Conservation (phyloP, 345 rosid genomes). For the Populus pruinosa region DNA sequence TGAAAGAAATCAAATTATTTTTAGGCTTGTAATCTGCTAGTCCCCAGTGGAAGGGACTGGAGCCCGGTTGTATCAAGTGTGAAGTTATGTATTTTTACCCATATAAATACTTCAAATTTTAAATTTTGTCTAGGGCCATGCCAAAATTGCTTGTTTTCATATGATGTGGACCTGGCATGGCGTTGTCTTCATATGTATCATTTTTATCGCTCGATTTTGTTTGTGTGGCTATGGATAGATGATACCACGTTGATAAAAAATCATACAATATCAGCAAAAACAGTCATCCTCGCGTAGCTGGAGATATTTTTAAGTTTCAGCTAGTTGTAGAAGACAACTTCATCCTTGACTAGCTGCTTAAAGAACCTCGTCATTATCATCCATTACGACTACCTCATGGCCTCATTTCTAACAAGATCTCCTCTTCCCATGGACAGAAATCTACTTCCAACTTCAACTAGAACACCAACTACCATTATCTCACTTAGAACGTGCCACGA, state of each 20-base stretch:
- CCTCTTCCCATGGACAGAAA: not conserved
- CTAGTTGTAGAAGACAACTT: not conserved
- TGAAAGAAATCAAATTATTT: not conserved
- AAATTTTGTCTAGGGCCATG: not conserved
- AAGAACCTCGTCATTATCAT: not conserved
- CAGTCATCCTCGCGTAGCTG: not conserved
- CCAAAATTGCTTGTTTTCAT: not conserved
- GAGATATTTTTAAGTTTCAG: not conserved
- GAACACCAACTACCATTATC: not conserved
- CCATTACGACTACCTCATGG: not conserved
- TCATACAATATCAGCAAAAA: not conserved
- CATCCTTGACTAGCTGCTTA: not conserved
- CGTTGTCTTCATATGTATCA: not conserved
- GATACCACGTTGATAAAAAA: not conserved
- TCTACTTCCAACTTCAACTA: not conserved
- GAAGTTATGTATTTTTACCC: not conserved
- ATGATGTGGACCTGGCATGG: not conserved
- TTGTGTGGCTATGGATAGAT: not conserved
- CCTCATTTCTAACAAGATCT: not conserved
- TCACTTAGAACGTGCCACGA: slow-evolving; percentile 1
- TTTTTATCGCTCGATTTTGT: not conserved
- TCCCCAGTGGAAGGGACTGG: not conserved
- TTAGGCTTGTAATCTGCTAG: not conserved
- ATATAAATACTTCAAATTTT: not conserved
- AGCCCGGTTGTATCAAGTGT: not conserved